Conservation (phyloP, 2,329 filamentous ascomycete species). For the Phialophora chinensis region DNA sequence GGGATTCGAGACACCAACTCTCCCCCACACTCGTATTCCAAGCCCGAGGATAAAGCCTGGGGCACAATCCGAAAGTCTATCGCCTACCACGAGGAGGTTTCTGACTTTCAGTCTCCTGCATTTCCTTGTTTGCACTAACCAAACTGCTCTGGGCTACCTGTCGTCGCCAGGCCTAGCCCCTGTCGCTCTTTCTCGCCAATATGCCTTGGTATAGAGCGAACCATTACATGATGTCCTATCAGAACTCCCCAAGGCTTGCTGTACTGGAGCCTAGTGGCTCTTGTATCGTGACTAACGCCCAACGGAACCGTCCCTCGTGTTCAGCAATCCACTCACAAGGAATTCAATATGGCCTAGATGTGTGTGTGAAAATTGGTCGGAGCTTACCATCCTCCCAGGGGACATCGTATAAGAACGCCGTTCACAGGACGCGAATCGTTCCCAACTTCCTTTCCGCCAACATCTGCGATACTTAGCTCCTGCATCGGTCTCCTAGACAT, state of each 20-base stretch:
- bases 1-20: slow-evolving; percentile 16
- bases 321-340: not conserved
- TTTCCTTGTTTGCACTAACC: not conserved
- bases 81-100: slow-evolving; percentile 4
- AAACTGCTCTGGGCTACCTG: not conserved
- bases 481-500: not conserved
- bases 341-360: slow-evolving; percentile 4
- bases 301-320: not conserved
- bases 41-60: slow-evolving; percentile 15
- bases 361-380: slow-evolving; percentile 10
- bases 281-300: slow-evolving; percentile 5
- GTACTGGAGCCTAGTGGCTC: not conserved
- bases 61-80: slow-evolving; percentile 3
- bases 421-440: not conserved
- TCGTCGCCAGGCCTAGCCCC: not conserved
- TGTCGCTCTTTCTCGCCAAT: not conserved
- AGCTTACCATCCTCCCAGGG: not conserved
- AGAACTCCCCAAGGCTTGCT: not conserved
- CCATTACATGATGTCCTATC: slow-evolving; percentile 10
- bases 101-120: not conserved
- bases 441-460: not conserved
- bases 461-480: not conserved
- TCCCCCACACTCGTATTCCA: slow-evolving; percentile 2
- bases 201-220: not conserved
- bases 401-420: slow-evolving; percentile 4